Base-by-base conservation (phyloP, 2,329 filamentous ascomycete species). In the Aaosphaeria arxii region DNA sequence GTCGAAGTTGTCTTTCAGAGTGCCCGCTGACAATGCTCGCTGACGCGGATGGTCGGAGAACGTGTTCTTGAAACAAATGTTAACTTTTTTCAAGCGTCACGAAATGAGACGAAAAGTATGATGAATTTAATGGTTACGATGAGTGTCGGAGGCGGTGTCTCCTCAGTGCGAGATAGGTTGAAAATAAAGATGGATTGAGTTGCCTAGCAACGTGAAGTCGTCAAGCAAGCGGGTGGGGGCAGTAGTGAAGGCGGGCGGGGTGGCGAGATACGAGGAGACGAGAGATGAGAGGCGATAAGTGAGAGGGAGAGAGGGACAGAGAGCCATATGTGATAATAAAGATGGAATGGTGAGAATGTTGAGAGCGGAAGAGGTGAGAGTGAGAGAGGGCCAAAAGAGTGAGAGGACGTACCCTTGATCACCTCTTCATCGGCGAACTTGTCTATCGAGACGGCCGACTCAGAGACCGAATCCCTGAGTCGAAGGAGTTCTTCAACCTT, bases 401-500 rank as follows among this genome's bases (percentile, higher is more conserved):
- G 44, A 45, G 42, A 43, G 41, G 46, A 9, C 70, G 59, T 45
- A 71, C 71, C 70, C 64, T 71, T 72, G 57, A 73, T 70, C 13
- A 65, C 67, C 46, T 73, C 69, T 54, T 72, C 70, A 46, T 72
- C 65, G 11, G 63, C 62, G 46, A 73, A 73, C 51, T 64, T 71
- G 43, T 73, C 70, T 29, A 73, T 59, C 11, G 70, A 73, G 30
- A 73, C 69, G 7, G 70, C 66, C 30, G 70, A 72, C 53, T 72
- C 71, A 6, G 70, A 71, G 3, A 70, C 68, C 1, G 70, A 72
- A 48, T 69, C 67, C 40, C 71, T 59, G 33, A 73, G 58, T 40
- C 70, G 70, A 33, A 73, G 63, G 7, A 73, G 58, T 55, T 73
- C 69, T 47, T 71, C 70, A 7, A 71, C 68, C 47, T 67, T 71